Evolutionary conservation across 108 stramenopile genomes (phyloP).

Genomic region (Pseudonitzschia pungens): DNA sequence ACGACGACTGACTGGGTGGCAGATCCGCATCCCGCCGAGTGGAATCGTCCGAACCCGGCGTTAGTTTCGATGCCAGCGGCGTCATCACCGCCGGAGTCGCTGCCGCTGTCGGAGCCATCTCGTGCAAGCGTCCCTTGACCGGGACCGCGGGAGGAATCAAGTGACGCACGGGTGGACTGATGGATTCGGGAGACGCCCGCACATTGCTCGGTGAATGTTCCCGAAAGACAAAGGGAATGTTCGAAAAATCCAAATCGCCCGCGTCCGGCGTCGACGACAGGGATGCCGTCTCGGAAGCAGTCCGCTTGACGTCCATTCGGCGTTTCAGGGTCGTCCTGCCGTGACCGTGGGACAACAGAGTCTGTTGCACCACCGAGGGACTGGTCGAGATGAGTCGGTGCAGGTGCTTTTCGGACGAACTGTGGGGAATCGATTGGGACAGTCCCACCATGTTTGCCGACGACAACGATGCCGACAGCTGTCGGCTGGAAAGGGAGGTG

Average conservation of each 20-base stretch:
- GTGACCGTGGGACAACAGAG: constrained; percentile 24
- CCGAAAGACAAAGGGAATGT: not conserved
- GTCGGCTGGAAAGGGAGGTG: not conserved
- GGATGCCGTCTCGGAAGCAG: not conserved
- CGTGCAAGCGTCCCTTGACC: no score
- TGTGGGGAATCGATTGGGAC: no score
- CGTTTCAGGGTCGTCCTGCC: constrained; percentile 19
- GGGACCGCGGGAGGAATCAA: not conserved
- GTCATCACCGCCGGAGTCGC: no score
- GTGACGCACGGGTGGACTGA: no score
- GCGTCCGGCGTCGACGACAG: constrained; percentile 15
- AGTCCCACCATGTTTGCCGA: no score
- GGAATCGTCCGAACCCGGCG: not conserved
- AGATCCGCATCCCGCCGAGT: not conserved
- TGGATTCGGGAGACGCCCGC: not conserved
- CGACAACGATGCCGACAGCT: no score
- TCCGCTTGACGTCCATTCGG: constrained; percentile 14
- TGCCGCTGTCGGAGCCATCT: no score
- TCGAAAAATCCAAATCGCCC: not conserved
- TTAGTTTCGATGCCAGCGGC: no score
- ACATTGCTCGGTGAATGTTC: constrained; percentile 8
- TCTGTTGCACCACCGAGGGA: constrained; percentile 1
- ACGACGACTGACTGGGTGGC: no score
- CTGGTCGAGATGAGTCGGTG: constrained; percentile 8
- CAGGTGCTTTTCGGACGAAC: constrained; percentile 19